phyloP scores from a whole-genome alignment of 2,329 filamentous ascomycete genomes.

The Podosphaera aphanis region DNA sequence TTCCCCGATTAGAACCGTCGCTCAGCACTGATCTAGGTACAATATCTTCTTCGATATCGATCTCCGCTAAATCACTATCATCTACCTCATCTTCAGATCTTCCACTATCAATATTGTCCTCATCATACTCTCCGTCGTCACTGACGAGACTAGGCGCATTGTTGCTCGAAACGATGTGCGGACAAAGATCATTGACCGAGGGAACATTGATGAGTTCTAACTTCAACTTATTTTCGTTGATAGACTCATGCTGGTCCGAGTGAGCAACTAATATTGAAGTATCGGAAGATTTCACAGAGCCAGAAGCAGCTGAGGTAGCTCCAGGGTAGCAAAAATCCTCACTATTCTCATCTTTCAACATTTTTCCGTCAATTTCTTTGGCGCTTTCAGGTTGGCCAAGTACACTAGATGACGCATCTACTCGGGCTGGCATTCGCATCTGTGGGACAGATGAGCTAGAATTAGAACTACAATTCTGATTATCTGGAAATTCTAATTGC shows the following conservation, averaged over 20 bases:
- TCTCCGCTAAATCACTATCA: conserved; percentile 37
- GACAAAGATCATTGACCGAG: conserved; percentile 40
- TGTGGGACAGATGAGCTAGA: conserved; percentile 13
- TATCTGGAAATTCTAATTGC: background rate
- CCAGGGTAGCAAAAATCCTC: background rate
- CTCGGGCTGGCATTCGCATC: conserved; percentile 35
- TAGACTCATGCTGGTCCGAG: background rate
- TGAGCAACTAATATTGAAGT: background rate
- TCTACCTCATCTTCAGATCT: conserved; percentile 26
- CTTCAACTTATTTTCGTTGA: conserved; percentile 11
- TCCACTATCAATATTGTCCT: conserved; percentile 30
- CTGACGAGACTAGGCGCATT: conserved; percentile 60
- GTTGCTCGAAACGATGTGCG: conserved; percentile 46
- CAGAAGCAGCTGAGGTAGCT: background rate
- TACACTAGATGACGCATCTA: conserved; percentile 27
- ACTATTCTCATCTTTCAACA: background rate
- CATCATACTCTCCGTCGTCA: conserved; percentile 58
- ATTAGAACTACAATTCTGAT: background rate
- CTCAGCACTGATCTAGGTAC: conserved; percentile 10
- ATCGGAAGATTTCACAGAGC: background rate
- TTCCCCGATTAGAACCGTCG: conserved; percentile 8
- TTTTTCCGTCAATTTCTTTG: conserved; percentile 25
- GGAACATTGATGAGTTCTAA: conserved; percentile 20
- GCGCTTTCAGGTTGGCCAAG: conserved; percentile 29
- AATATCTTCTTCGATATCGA: conserved; percentile 31